Evolutionary conservation across 371 early-diverging fungal species (phyloP).

Genomic region (Apophysomyces variabilis): DNA sequence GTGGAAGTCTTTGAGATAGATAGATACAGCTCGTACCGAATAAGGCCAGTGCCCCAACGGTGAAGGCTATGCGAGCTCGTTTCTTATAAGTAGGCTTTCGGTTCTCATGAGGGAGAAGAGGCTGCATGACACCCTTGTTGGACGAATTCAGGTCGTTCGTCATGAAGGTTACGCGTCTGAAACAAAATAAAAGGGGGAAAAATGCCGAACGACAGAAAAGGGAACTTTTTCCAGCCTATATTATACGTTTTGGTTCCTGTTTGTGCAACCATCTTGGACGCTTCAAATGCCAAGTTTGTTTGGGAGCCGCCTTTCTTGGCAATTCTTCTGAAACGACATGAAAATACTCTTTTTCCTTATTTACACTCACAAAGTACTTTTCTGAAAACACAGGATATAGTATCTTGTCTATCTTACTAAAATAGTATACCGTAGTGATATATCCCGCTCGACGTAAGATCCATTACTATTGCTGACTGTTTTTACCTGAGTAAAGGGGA

Average conservation of each 20-base stretch:
- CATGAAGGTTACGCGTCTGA: background rate
- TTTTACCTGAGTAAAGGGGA: background rate
- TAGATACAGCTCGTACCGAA: constrained; percentile 37
- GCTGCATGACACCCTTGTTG: background rate
- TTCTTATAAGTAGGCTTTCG: background rate
- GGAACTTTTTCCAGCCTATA: too few species aligned
- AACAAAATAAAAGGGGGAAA: background rate
- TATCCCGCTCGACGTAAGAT: background rate
- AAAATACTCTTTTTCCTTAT: too few species aligned
- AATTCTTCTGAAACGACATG: too few species aligned
- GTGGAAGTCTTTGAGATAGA: constrained; percentile 29
- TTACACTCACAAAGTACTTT: too few species aligned
- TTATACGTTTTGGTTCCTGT: too few species aligned
- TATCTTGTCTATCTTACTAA: too few species aligned
- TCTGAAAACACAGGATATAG: too few species aligned
- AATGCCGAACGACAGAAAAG: too few species aligned
- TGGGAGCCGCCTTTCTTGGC: too few species aligned
- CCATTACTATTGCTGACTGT: background rate
- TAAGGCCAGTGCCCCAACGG: constrained; percentile 27
- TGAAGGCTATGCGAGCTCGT: constrained; percentile 12
- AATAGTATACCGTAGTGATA: background rate
- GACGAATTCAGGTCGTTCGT: background rate
- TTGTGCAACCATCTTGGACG: too few species aligned
- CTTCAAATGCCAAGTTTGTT: too few species aligned
- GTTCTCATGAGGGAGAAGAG: background rate